These are phyloP conservation scores for Dictyostelium firmibasis DNA, from an alignment of 78 protist species.

Conservation along the genomic window DNA sequence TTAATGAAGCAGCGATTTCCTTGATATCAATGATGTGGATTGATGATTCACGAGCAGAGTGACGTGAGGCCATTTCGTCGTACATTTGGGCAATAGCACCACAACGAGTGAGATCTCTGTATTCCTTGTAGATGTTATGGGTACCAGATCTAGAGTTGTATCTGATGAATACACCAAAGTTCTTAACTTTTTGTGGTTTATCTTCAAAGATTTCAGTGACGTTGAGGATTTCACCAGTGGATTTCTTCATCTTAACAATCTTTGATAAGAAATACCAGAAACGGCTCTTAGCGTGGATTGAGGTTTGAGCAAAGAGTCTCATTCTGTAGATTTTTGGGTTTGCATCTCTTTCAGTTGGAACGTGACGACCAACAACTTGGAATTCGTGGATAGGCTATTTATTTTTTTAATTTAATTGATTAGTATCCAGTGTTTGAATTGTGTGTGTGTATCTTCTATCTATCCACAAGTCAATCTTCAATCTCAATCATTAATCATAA, in stretches of 20 bases:
- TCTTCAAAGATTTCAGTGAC: slow-evolving; percentile 94
- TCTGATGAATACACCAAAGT: slow-evolving; percentile 97
- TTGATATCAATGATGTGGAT: slow-evolving; percentile 96
- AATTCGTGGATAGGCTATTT: slow-evolving; percentile 84
- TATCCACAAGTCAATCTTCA: neutral
- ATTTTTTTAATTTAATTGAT: neutral
- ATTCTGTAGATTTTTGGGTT: slow-evolving; percentile 96
- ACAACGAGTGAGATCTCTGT: slow-evolving; percentile 90
- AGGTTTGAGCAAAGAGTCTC: slow-evolving; percentile 98
- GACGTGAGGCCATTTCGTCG: slow-evolving; percentile 98
- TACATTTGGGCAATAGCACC: slow-evolving; percentile 91
- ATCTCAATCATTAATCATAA: neutral
- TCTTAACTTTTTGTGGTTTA: slow-evolving; percentile 89
- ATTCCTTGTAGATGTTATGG: slow-evolving; percentile 99
- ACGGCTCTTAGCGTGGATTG: slow-evolving; percentile 95
- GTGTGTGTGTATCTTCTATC: too few relatives aligned
- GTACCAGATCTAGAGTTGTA: slow-evolving; percentile 98
- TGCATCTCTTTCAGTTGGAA: slow-evolving; percentile 87
- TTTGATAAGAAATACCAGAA: slow-evolving; percentile 98
- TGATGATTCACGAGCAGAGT: slow-evolving; percentile 90
- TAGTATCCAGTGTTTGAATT: neutral
- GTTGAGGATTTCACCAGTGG: slow-evolving; percentile 96
- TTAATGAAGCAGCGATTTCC: slow-evolving; percentile 78
- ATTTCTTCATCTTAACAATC: slow-evolving; percentile 95
- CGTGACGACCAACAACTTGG: slow-evolving; percentile 93